Percentiles rank a stretch among this genome's conserved stretches.
These are phyloP conservation scores for Triticum dicoccoides DNA, from an alignment of 176 grass and related monocot genomes.

Conservation along the genomic window DNA sequence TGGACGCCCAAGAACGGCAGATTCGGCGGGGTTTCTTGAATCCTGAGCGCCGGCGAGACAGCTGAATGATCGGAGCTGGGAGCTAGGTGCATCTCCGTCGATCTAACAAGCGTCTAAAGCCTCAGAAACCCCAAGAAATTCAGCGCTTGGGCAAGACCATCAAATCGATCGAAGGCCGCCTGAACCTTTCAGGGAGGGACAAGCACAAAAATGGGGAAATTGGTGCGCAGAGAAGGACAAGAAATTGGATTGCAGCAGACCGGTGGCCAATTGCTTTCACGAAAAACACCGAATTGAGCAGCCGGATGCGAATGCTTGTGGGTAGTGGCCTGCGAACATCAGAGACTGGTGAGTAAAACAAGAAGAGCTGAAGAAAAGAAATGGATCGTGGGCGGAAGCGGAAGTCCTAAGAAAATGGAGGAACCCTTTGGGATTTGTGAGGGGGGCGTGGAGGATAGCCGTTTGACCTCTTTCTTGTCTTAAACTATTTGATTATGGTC, in stretches of 20 bases:
- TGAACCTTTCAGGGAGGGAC: background rate
- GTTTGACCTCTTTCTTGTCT: slow-evolving; percentile 16
- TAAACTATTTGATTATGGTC: background rate
- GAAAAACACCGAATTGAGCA: background rate
- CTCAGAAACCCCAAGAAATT: background rate
- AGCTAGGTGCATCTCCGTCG: slow-evolving; percentile 16
- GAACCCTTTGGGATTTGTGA: slow-evolving; percentile 5
- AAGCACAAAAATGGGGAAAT: background rate
- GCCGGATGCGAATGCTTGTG: background rate
- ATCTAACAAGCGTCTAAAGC: background rate
- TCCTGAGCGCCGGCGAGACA: slow-evolving; percentile 5
- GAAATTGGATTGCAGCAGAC: background rate
- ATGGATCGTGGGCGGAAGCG: background rate
- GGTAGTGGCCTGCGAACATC: background rate
- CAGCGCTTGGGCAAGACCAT: background rate
- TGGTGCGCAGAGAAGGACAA: background rate
- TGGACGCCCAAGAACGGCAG: background rate
- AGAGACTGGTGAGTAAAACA: background rate
- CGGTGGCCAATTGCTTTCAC: background rate
- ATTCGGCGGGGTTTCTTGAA: slow-evolving; percentile 34
- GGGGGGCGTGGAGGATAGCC: slow-evolving; percentile 4
- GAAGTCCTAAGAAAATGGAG: slow-evolving; percentile 21
- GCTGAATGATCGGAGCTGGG: slow-evolving; percentile 1
- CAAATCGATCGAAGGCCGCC: slow-evolving; percentile 19
- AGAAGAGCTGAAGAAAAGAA: background rate